Evolutionary conservation across 352 stramenopile genomes (phyloP), one percentile per base, ranked within the genome.

Genomic region (Pythium insidiosum): DNA sequence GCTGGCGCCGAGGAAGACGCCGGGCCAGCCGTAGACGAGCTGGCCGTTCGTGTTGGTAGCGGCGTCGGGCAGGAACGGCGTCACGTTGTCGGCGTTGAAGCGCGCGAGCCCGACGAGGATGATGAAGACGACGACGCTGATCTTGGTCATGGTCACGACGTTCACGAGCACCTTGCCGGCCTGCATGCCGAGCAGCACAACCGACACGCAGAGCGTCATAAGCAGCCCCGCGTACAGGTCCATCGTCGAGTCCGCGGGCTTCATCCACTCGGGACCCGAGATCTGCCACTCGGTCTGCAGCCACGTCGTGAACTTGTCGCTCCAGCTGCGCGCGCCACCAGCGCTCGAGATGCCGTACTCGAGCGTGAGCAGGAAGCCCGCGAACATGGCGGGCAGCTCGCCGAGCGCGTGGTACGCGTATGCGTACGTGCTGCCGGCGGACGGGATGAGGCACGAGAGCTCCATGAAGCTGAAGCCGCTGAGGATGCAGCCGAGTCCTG

Each of bases 371-470:
- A 94, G 54, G 13, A 82, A 92, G 2, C 75, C 91, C 0, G 89
- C 88, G 35, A 97, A 42, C 38, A 97, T 68, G 5, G 94, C 94
- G 1, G 88, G 84, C 2, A 98, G 61, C 56, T 98, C 94, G 2
- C 93, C 91, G 15, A 98, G 62, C 0, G 87, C 72, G 45, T 97
- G 83, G 53, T 97, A 98, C 0, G 90, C 69, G 61, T 97, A 98
- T 7, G 86, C 82, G 50, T 98, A 98, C 6, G 86, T 97, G 47
- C 72, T 94, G 0, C 93, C 93, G 0, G 87, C 67, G 7, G 73
- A 93, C 12, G 91, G 90, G 38, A 98, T 88, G 28, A 82, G 59
- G 22, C 63, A 74, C 31, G 85, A 80, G 7, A 96, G 66, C 61
- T 98, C 91, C 56, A 95, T 95, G 62, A 94, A 98, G 43, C 83